These are phyloP conservation scores for Stereum hirsutum DNA, from an alignment of 1,284 basidiomycete genomes.

Conservation along the genomic window DNA sequence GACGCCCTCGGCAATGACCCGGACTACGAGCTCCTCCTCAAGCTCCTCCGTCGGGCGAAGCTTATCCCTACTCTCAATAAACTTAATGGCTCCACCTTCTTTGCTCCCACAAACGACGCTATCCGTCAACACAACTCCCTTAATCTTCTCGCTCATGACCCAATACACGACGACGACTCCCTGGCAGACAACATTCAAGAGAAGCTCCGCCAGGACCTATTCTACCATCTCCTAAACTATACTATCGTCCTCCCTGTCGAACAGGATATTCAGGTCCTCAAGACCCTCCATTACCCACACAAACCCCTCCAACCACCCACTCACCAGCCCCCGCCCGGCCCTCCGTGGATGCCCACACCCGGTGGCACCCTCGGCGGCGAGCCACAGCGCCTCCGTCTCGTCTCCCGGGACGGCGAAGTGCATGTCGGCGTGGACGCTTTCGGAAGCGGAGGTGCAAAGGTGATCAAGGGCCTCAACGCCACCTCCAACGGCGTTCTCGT, in stretches of 20 bases:
- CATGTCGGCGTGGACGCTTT: constrained; percentile 67
- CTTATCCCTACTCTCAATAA: constrained; percentile 89
- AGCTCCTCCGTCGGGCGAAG: constrained; percentile 77
- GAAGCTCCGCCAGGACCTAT: constrained; percentile 80
- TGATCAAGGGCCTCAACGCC: constrained; percentile 45
- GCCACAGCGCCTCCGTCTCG: constrained; percentile 74
- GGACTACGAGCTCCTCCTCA: constrained; percentile 75
- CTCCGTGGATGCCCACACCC: constrained; percentile 81
- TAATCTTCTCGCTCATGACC: constrained; percentile 38
- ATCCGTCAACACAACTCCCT: constrained; percentile 43
- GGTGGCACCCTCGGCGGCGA: constrained; percentile 76
- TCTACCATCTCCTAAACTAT: constrained; percentile 93
- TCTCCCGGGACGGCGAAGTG: constrained; percentile 36
- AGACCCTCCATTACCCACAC: constrained; percentile 69
- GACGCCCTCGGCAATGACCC: constrained; percentile 70
- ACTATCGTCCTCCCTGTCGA: constrained; percentile 47
- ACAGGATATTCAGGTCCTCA: constrained; percentile 30
- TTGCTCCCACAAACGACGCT: constrained; percentile 93
- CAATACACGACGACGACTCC: constrained; percentile 29
- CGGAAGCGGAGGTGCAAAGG: constrained; percentile 58
- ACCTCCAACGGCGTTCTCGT: constrained; percentile 75
- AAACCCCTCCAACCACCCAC: constrained; percentile 44
- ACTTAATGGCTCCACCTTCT: constrained; percentile 78
- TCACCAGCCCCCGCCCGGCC: constrained; percentile 57
- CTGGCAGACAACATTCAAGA: constrained; percentile 79